Percentiles rank a stretch among this genome's conserved stretches.
Conservation (phyloP, 1,284 basidiomycete genomes). For the Cutaneotrichosporon arboriforme region DNA sequence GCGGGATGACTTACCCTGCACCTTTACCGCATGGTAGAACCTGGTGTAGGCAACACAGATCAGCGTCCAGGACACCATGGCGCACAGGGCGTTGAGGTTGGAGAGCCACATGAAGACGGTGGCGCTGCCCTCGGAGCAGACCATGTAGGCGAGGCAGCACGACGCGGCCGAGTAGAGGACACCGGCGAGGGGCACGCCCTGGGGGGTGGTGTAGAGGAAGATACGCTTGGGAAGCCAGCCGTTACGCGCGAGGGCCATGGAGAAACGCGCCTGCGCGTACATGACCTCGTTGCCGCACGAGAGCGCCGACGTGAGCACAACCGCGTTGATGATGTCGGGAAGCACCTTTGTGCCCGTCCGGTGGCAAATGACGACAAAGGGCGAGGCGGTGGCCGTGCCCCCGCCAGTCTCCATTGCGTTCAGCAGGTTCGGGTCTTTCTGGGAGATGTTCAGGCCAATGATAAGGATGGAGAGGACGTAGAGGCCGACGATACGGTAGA, state of each 20-base stretch:
- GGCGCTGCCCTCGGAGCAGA: conserved; percentile 56
- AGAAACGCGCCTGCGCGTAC: conserved; percentile 51
- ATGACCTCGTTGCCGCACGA: conserved; percentile 53
- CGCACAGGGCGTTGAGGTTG: conserved; percentile 52
- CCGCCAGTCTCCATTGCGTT: conserved; percentile 55
- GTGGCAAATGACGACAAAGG: conserved; percentile 66
- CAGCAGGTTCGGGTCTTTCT: conserved; percentile 44
- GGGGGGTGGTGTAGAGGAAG: conserved; percentile 57
- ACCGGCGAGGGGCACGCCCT: conserved; percentile 61
- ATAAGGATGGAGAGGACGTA: conserved; percentile 47
- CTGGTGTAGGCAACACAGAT: conserved; percentile 68
- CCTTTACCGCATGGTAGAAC: conserved; percentile 66
- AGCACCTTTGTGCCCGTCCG: conserved; percentile 66
- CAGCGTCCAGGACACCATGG: conserved; percentile 71
- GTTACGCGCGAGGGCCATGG: conserved; percentile 52
- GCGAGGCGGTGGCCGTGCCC: conserved; percentile 63
- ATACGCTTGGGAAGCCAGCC: conserved; percentile 61
- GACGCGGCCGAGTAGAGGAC: conserved; percentile 65
- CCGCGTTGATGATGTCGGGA: conserved; percentile 62
- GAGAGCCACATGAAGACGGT: conserved; percentile 67
- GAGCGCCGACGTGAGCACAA: conserved; percentile 56
- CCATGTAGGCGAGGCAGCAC: conserved; percentile 51
- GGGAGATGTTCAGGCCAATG: conserved; percentile 43
- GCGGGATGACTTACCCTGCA: conserved; percentile 55
- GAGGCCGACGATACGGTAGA: conserved; percentile 61